Percentiles rank a stretch among this genome's conserved stretches.
Evolutionary conservation across 2,329 filamentous ascomycete genomes (phyloP).

Genomic region (Apiospora pterosperma): DNA sequence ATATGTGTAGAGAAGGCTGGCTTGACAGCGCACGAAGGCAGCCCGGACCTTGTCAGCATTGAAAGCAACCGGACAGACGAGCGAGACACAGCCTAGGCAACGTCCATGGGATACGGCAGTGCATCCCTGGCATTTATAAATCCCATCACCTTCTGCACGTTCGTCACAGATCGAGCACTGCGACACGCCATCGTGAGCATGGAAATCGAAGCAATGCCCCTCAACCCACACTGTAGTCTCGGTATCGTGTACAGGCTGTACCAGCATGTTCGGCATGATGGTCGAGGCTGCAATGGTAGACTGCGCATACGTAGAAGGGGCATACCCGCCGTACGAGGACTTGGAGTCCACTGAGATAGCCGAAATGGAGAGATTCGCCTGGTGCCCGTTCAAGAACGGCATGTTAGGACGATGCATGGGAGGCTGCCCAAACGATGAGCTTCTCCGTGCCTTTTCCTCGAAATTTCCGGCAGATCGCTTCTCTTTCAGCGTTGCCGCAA

Average conservation of each 20-base stretch:
- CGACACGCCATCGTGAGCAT: conserved; percentile 53
- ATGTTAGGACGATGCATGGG: conserved; percentile 67
- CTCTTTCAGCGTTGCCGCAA: conserved; percentile 82
- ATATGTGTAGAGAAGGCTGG: conserved; percentile 65
- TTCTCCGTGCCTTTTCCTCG: conserved; percentile 68
- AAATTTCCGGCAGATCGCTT: conserved; percentile 95
- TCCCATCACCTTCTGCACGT: conserved; percentile 65
- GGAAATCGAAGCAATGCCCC: conserved; percentile 75
- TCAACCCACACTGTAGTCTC: conserved; percentile 81
- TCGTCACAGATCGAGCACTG: conserved; percentile 76
- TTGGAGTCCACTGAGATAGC: conserved; percentile 60
- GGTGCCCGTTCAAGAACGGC: conserved; percentile 68
- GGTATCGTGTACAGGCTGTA: conserved; percentile 75
- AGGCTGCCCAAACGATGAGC: conserved; percentile 82
- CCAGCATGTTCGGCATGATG: conserved; percentile 80
- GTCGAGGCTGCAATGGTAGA: conserved; percentile 84
- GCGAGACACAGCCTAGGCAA: conserved; percentile 58
- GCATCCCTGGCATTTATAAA: conserved; percentile 72
- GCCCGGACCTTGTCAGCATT: conserved; percentile 59
- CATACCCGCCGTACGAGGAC: conserved; percentile 73
- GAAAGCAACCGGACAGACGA: conserved; percentile 63
- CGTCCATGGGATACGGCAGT: conserved; percentile 53
- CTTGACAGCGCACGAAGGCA: conserved; percentile 62
- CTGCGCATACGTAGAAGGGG: conserved; percentile 79
- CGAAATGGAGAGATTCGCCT: conserved; percentile 56